phyloP scores from a whole-genome alignment of 768 basidiomycete species.

The Hortiboletus flavorubellus region DNA sequence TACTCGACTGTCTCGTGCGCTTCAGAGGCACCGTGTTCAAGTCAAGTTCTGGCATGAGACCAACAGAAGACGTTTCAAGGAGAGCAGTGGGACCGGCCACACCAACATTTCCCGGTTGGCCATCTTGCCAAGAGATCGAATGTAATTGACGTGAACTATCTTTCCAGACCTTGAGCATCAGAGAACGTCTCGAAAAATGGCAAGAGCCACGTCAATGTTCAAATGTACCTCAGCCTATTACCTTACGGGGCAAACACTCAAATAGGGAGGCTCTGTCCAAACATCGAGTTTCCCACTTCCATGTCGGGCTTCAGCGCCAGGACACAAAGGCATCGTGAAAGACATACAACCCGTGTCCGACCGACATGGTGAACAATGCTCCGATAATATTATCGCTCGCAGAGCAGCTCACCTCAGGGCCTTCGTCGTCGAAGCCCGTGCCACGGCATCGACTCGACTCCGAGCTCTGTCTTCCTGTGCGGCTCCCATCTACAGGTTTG shows the following conservation, averaged over 20 bases:
- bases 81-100: slow-evolving; percentile 22
- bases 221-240: background rate
- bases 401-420: slow-evolving; percentile 22
- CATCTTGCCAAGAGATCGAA: background rate
- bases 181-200: background rate
- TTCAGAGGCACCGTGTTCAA: slow-evolving; percentile 10
- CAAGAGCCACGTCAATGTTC: too few relatives aligned
- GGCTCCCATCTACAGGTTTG: slow-evolving; percentile 66
- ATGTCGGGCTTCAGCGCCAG: slow-evolving; percentile 7
- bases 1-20: slow-evolving; percentile 8
- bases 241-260: background rate
- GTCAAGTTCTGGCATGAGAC: slow-evolving; percentile 8
- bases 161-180: slow-evolving; percentile 26
- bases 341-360: slow-evolving; percentile 2
- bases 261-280: slow-evolving; percentile 2
- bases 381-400: slow-evolving; percentile 29
- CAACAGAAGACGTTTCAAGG: slow-evolving; percentile 15
- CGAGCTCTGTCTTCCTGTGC: slow-evolving; percentile 59
- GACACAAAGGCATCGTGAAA: background rate
- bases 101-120: slow-evolving; percentile 28
- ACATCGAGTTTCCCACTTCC: slow-evolving; percentile 4
- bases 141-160: slow-evolving; percentile 12
- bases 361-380: slow-evolving; percentile 54
- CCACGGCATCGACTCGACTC: slow-evolving; percentile 42
- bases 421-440: slow-evolving; percentile 16